A percentile compares a stretch with the other conserved stretches of the same genome.
Conservation (phyloP, 768 basidiomycete genomes). For the Lyophyllum decastes region DNA sequence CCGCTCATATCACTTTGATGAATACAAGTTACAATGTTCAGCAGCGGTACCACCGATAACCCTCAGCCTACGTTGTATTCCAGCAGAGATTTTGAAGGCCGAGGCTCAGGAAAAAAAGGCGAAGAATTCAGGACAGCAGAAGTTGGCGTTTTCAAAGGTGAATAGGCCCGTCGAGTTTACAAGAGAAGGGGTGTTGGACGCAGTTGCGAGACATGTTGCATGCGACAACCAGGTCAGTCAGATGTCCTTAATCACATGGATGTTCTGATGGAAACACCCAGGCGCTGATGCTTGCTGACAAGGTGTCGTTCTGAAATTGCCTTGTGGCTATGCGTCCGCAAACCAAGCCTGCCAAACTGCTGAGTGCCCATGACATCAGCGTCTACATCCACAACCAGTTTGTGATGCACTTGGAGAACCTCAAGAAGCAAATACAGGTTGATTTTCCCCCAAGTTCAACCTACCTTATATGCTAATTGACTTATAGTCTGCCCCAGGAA, state of each 20-base stretch:
- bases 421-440: background rate
- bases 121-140: no score
- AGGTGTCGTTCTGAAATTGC: constrained; percentile 4
- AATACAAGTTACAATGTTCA: background rate
- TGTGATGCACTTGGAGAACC: background rate
- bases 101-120: background rate
- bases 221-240: constrained; percentile 15
- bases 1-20: background rate
- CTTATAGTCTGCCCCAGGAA: constrained; percentile 19
- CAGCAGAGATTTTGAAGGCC: background rate
- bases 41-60: background rate
- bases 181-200: constrained; percentile 4
- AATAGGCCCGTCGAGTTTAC: constrained; percentile 13
- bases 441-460: background rate
- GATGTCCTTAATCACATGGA: background rate
- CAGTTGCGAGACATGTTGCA: constrained; percentile 12
- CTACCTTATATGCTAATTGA: background rate
- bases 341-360: constrained; percentile 1
- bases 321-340: constrained; percentile 6
- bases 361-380: constrained; percentile 13
- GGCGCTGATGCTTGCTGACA: background rate
- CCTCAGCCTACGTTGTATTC: background rate
- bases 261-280: background rate
- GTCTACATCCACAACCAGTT: background rate
- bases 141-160: constrained; percentile 1